These are phyloP conservation scores for Helotiales sp. DNA, from an alignment of 2,329 filamentous ascomycete species.

Conservation along the genomic window DNA sequence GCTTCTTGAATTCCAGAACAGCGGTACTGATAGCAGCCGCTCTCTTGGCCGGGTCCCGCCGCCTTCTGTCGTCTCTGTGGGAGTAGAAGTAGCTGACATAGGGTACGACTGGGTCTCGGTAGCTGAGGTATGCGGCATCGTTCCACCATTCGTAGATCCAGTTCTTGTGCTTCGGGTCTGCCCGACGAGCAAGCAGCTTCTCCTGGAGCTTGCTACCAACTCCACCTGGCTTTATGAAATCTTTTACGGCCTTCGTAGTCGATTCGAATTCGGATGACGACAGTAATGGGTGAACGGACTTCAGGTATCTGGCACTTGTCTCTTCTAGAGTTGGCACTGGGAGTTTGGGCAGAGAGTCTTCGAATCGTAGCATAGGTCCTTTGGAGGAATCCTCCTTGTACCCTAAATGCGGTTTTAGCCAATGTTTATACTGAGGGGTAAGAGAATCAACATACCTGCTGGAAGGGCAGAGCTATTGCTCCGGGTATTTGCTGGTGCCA, in stretches of 20 bases:
- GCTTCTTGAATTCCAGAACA: constrained; percentile 90
- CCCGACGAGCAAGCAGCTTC: constrained; percentile 77
- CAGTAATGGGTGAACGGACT: constrained; percentile 77
- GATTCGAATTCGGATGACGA: constrained; percentile 69
- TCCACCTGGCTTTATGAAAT: constrained; percentile 87
- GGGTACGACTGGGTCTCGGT: constrained; percentile 94
- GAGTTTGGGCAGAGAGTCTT: constrained; percentile 80
- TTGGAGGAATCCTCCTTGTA: constrained; percentile 82
- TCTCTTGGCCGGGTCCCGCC: constrained; percentile 87
- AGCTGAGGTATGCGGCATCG: constrained; percentile 86
- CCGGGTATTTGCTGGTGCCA: constrained; percentile 59
- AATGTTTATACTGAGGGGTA: constrained; percentile 20
- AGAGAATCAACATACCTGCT: constrained; percentile 47
- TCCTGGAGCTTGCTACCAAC: constrained; percentile 85
- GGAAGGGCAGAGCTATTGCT: constrained; percentile 62
- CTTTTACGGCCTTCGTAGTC: constrained; percentile 82
- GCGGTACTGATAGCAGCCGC: constrained; percentile 88
- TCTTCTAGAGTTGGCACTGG: constrained; percentile 84
- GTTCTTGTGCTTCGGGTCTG: constrained; percentile 83
- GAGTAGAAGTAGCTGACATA: constrained; percentile 99
- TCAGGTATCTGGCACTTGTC: constrained; percentile 79
- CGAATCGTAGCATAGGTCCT: constrained; percentile 81
- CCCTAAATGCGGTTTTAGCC: constrained; percentile 52
- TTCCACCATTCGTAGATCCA: constrained; percentile 99
- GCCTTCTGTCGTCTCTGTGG: constrained; percentile 87